These are phyloP conservation scores for Metarhizium album DNA, from an alignment of 2,329 filamentous ascomycete species.

Conservation along the genomic window DNA sequence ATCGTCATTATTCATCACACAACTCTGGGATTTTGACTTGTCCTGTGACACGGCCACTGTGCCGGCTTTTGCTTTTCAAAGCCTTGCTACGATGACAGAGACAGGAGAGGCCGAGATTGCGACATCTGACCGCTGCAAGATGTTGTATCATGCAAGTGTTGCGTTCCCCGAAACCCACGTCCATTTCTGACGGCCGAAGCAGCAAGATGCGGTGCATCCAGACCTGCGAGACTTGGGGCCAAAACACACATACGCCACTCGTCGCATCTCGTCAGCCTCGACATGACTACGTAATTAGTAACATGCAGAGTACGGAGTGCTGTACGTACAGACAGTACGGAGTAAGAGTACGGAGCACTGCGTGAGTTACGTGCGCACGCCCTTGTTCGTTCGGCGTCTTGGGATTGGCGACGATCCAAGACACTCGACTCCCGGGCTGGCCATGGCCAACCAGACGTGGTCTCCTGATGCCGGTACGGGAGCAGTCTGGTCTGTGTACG, in stretches of 20 bases:
- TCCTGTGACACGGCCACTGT: not conserved
- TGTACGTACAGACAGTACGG: too few species aligned
- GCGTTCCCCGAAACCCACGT: not conserved
- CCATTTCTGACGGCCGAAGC: not conserved
- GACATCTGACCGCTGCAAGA: not conserved
- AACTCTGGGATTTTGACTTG: not conserved
- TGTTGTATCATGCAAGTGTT: not conserved
- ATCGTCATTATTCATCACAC: too few species aligned
- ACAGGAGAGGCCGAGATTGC: not conserved
- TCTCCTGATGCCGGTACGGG: not conserved
- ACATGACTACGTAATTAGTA: too few species aligned
- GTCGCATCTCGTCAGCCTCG: not conserved
- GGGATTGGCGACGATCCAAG: not conserved
- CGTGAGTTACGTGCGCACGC: not conserved
- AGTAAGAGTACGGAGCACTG: too few species aligned
- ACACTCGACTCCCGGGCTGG: not conserved
- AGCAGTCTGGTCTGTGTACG: too few species aligned
- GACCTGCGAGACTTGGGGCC: not conserved
- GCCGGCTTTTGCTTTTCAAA: not conserved
- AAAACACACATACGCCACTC: not conserved
- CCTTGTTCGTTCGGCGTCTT: not conserved
- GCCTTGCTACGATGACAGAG: too few species aligned
- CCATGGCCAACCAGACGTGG: not conserved
- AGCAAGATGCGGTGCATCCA: not conserved
- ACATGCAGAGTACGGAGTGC: too few species aligned